A percentile compares a stretch with the other conserved stretches of the same genome.
These are phyloP conservation scores for Cynara cardunculus DNA, from an alignment of 129 eudicot genomes.

Conservation along the genomic window DNA sequence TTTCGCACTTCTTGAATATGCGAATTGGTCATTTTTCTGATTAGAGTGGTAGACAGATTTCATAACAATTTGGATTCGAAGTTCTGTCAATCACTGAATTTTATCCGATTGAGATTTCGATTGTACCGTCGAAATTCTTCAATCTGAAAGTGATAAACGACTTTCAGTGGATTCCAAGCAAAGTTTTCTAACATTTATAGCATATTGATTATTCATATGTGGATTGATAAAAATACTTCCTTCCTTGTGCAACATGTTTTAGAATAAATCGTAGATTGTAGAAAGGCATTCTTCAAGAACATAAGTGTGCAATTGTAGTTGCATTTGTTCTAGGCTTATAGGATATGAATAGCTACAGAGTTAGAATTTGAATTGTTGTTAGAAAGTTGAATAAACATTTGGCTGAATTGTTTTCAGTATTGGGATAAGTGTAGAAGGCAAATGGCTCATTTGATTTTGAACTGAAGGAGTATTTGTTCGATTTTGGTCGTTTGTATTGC, in stretches of 20 bases:
- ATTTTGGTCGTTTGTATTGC: neutral
- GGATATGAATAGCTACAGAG: conserved; percentile 51
- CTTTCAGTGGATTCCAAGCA: no score
- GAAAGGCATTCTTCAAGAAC: conserved; percentile 19
- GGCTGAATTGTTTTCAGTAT: conserved; percentile 26
- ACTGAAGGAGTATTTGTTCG: neutral
- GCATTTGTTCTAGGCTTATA: conserved; percentile 13
- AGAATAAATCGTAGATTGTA: conserved; percentile 33
- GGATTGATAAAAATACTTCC: neutral
- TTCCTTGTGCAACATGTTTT: neutral
- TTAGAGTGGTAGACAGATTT: no score
- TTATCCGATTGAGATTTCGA: no score
- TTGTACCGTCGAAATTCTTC: no score
- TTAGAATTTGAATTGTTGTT: conserved; percentile 32
- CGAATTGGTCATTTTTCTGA: no score
- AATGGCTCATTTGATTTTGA: neutral
- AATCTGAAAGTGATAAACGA: no score
- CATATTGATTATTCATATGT: neutral
- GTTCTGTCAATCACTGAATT: no score
- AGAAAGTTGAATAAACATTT: conserved; percentile 46
- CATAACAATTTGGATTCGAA: no score
- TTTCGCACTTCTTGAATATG: no score
- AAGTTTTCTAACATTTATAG: no score
- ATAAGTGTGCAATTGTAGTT: conserved; percentile 38
- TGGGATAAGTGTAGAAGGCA: neutral